Percentiles rank a stretch among this genome's conserved stretches.
Conservation (phyloP, 192 early-diverging fungal species). For the Gonapodya prolifera region DNA sequence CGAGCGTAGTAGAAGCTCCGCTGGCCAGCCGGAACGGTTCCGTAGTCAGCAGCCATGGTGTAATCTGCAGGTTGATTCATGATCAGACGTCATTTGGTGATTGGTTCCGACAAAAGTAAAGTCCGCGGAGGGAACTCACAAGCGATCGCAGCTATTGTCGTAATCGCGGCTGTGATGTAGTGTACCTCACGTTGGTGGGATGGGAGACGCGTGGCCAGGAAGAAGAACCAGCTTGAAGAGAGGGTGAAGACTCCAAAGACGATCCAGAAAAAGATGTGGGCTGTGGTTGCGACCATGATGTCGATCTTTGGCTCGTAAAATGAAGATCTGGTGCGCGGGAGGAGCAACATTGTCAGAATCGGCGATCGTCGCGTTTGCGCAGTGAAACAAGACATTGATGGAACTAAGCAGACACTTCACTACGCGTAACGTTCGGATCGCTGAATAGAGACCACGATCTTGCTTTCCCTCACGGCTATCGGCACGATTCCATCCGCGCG, state of each 20-base stretch:
- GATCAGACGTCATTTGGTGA: too few relatives aligned
- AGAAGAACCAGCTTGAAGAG: not conserved
- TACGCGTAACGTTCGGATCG: not conserved
- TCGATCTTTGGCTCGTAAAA: not conserved
- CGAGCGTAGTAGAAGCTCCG: conserved; percentile 5
- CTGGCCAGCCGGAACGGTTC: not conserved
- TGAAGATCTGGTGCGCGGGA: not conserved
- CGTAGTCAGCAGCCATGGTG: conserved; percentile 5
- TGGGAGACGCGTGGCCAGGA: not conserved
- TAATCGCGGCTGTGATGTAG: conserved; percentile 4
- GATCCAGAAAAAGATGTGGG: not conserved
- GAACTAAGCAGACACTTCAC: too few relatives aligned
- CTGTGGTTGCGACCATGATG: not conserved
- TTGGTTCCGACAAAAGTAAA: not conserved
- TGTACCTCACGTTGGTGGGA: not conserved
- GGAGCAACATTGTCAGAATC: not conserved
- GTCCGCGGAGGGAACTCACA: not conserved
- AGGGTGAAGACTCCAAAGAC: not conserved
- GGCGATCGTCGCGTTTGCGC: not conserved
- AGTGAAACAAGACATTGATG: not conserved
- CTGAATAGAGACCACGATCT: not conserved
- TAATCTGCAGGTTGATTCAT: not conserved
- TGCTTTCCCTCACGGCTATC: not conserved
- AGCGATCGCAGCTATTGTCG: not conserved
- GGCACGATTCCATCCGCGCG: not conserved